phyloP scores from a whole-genome alignment of 2,329 filamentous ascomycete genomes.

The Ascomycota sp. region DNA sequence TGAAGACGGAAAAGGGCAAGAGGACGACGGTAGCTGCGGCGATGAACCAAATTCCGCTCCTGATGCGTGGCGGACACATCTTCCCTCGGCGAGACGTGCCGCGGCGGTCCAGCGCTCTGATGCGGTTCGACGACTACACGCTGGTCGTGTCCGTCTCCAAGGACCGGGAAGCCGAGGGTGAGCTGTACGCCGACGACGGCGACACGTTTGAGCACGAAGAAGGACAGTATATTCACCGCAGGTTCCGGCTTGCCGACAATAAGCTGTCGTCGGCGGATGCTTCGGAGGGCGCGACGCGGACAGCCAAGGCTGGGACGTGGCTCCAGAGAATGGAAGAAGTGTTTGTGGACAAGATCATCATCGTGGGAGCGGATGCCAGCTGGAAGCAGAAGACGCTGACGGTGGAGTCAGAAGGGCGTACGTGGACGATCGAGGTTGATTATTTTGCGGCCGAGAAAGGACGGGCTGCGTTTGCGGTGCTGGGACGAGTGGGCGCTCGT shows the following conservation, averaged over 20 bases:
- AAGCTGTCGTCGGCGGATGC: constrained; percentile 49
- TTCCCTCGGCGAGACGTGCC: constrained; percentile 76
- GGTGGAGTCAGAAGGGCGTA: constrained; percentile 29
- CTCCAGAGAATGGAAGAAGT: constrained; percentile 60
- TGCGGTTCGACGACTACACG: constrained; percentile 90
- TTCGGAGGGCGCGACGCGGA: constrained; percentile 23
- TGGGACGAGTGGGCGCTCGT: constrained; percentile 27
- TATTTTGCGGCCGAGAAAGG: constrained; percentile 28
- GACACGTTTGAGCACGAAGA: constrained; percentile 73
- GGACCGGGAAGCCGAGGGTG: constrained; percentile 40
- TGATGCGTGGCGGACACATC: constrained; percentile 86
- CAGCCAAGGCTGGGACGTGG: constrained; percentile 41
- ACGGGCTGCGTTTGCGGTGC: constrained; percentile 27
- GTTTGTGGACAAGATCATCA: constrained; percentile 57
- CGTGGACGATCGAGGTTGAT: constrained; percentile 34
- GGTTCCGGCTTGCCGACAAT: constrained; percentile 42
- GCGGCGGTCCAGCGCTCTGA: constrained; percentile 62
- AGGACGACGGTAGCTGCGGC: constrained; percentile 49
- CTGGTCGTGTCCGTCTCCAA: constrained; percentile 53
- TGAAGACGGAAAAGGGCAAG: constrained; percentile 47
- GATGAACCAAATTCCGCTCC: constrained; percentile 63
- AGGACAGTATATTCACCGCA: constrained; percentile 72
- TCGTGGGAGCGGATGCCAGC: constrained; percentile 53
- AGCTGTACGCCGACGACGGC: constrained; percentile 79
- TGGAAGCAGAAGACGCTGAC: constrained; percentile 46